Evolutionary conservation across 2,329 filamentous ascomycete genomes (phyloP).

Genomic region (Ophiostoma ulmi): DNA sequence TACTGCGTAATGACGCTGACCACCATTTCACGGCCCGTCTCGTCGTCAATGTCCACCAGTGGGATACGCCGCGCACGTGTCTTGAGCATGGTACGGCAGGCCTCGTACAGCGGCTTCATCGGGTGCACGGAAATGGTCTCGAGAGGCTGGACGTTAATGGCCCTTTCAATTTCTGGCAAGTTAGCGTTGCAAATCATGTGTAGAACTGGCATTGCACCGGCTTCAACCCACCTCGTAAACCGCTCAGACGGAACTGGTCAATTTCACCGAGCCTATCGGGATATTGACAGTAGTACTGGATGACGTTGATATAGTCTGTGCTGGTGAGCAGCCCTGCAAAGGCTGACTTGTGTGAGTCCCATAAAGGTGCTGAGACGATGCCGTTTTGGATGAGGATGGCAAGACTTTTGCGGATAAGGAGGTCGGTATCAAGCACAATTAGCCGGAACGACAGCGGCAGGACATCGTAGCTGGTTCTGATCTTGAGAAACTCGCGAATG

Average conservation of each 20-base stretch:
- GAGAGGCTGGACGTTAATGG: constrained; percentile 82
- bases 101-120: constrained; percentile 85
- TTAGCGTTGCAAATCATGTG: neutral
- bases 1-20: constrained; percentile 98
- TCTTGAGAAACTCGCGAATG: constrained; percentile 85
- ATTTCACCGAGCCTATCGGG: constrained; percentile 84
- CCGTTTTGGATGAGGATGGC: constrained; percentile 95
- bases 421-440: constrained; percentile 88
- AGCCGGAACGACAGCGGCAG: constrained; percentile 92
- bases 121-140: constrained; percentile 97
- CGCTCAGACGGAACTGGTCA: constrained; percentile 89
- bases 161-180: constrained; percentile 78
- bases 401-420: constrained; percentile 95
- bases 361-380: constrained; percentile 94
- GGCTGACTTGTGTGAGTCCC: constrained; percentile 88
- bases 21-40: constrained; percentile 86
- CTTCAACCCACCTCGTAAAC: constrained; percentile 65
- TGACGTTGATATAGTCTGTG: constrained; percentile 97
- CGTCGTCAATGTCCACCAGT: constrained; percentile 86
- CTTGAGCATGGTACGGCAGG: constrained; percentile 87
- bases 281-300: constrained; percentile 98
- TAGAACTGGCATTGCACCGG: neutral
- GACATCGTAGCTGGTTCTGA: constrained; percentile 96
- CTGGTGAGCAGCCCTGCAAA: constrained; percentile 94
- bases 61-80: constrained; percentile 91